Base-by-base conservation (phyloP, 2,329 filamentous ascomycete species). In the Pseudogymnoascus sp. region DNA sequence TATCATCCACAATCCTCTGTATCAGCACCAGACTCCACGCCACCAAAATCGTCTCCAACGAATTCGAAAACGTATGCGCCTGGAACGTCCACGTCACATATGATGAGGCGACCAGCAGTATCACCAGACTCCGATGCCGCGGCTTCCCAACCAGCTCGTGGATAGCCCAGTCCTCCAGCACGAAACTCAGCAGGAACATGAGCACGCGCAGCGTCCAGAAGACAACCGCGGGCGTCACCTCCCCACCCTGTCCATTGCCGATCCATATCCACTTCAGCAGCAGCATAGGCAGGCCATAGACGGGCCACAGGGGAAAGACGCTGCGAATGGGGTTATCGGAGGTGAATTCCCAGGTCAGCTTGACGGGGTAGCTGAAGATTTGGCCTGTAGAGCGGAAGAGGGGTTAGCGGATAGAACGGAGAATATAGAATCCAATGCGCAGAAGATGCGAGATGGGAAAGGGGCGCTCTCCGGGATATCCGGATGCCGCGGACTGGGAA, bases 81-180 rank as follows among this genome's bases (percentile, higher is more conserved):
- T 99, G 95, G 78, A 93, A 96, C 50, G 93, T 97, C 93, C 95
- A 99, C 59, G 95, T 99, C 69, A 97, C 93, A 77, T 98, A 99
- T 26, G 92, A 97, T 28, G 93, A 98, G 53, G 93, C 92, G 65
- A 97, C 89, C 63, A 99, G 82, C 53, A 96, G 81, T 50, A 96
- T 84, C 8, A 92, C 91, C 62, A 89, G 80, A 69, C 85, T 85
- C 66, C 91, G 87, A 71, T 84, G 79, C 65, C 87, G 87, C 66
- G 86, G 86, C 40, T 89, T 89, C 66, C 87, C 86, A 62, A 97
- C 87, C 67, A 98, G 82, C 75, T 99, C 95, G 78, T 96, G 87
- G 64, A 99, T 84, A 10, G 95, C 95, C 93, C 95, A 98, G 78
- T 99, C 95, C 77, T 97, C 92, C 66, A 99, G 83, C 62, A 99